Evolutionary conservation across 768 basidiomycete genomes (phyloP), one percentile per base, ranked within the genome.

Genomic region (Russula compacta): DNA sequence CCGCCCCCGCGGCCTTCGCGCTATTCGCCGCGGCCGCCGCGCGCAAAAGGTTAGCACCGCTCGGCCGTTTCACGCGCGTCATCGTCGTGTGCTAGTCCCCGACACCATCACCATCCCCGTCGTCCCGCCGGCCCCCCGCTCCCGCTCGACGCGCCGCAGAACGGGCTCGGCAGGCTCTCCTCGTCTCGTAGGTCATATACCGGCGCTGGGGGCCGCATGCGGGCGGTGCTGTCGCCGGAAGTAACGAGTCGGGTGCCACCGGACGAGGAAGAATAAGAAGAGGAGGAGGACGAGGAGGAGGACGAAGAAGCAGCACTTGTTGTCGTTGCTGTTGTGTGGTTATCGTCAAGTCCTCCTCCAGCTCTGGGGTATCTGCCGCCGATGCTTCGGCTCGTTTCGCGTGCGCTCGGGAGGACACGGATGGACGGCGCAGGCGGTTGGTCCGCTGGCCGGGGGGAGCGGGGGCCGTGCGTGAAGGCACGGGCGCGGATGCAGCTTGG

Each of bases 91-190:
- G 67, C 67, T 46, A 19, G 39, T 39, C 49, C 56, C 40, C 29
- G 69, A 53, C 15, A 57, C 35, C 19, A 36, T 44, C 44, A 11
- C 53, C 40, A 21, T 6, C 32, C 17, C 53, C 11, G 36, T 35
- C 33, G 32, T 19, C 3, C 36, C 10, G 24, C 24, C 11, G 24
- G 14, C 11, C 68, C 49, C 57, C 39, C 71, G 64, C 42, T 76
- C 77, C 29, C 75, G 71, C 35, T 83, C 83, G 5, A 62, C 72
- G 53, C 81, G 77, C 69, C 86, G 87, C 46, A 92, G 69, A 92
- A 92, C 6, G 90, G 91, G 69, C 87, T 89, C 0, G 90, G 91
- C 0, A 92, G 77, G 70, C 91, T 92, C 71, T 90, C 89, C 69
- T 90, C 90, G 69, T 92, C 89, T 0, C 77, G 76, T 10, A 86